Base-by-base conservation (phyloP, 1,139 yeast genomes). In the Saccharomyces hybrid region DNA sequence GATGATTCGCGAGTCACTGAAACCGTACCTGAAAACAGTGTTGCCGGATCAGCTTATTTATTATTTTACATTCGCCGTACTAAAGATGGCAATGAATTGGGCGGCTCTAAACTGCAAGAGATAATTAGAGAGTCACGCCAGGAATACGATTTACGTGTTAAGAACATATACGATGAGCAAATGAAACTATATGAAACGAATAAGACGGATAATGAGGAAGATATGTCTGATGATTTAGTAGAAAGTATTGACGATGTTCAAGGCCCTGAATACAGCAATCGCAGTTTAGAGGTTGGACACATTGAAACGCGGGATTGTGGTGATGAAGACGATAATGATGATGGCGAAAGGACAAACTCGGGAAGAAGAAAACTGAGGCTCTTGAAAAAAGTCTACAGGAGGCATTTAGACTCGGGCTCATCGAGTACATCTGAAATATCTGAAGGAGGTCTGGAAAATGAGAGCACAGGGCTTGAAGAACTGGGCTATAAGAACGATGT, bases 21-120 rank as follows among this genome's bases (percentile, higher is more conserved):
- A 46, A 75, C 82, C 0, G 78, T 81, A 53, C 87, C 96, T 0
- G 77, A 77, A 29, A 80, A 82, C 47, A 71, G 84, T 9, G 75
- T 91, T n/a, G 78, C 85, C 1, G 84, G 89, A 2, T 89, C 96
- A 2, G 99, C 99, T 0, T 93, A 93, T 68, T 73, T 93, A 59
- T 73, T 93, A 54, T 93, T 93, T 64, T 93, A 93, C 70, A 78
- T 95, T 55, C 83, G 83, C 56, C 76, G 86, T 32, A 60, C 66
- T 5, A 50, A 41, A 16, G 49, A 54, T 26, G 55, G 58, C 4
- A 47, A 55, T 23, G 42, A 38, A 38, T 52, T 69, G 2, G 77
- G 72, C 3, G 67, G 70, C 16, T 67, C 62, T 14, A 57, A 60
- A n/a, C 59, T 75, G 49, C 60, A 58, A 16, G 62, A 67, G 3